Conservation (phyloP, 768 basidiomycete species). For the Saitozyma sp. region DNA sequence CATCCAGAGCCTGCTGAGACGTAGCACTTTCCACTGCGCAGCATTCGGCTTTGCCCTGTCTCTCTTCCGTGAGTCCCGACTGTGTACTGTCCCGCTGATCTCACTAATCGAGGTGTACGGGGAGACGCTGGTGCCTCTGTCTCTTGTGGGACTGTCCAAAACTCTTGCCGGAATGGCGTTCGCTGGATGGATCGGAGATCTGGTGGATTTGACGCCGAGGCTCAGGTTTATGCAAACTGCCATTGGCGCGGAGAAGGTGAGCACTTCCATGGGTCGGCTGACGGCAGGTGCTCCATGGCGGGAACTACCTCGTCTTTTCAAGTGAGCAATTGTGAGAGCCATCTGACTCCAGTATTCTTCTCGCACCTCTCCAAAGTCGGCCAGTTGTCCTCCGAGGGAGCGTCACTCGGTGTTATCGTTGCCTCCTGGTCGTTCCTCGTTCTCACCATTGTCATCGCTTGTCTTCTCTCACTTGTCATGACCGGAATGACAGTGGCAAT, state of each 20-base stretch:
- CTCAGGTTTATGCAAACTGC: conserved; percentile 32
- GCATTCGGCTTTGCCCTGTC: conserved; percentile 14
- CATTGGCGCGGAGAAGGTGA: conserved; percentile 39
- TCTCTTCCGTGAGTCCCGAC: conserved; percentile 17
- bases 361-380: conserved; percentile 20
- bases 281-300: conserved; percentile 25
- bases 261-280: too few relatives aligned
- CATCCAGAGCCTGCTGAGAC: too few relatives aligned
- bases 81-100: background rate
- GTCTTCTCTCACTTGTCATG: conserved; percentile 31
- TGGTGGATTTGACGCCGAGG: conserved; percentile 37
- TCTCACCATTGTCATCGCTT: conserved; percentile 29
- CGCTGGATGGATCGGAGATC: conserved; percentile 42
- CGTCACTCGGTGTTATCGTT: conserved; percentile 4
- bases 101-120: conserved; percentile 48
- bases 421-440: conserved; percentile 23
- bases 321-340: conserved; percentile 7
- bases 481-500: conserved; percentile 44
- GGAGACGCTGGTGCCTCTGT: conserved; percentile 46
- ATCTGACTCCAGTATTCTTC: conserved; percentile 21
- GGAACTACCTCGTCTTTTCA: conserved; percentile 27
- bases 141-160: conserved; percentile 40
- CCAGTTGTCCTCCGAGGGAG: conserved; percentile 23
- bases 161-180: conserved; percentile 33
- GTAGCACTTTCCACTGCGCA: too few relatives aligned